Evolutionary conservation across 257 asterid species (phyloP).

Genomic region (Nicotiana tomentosiformis): DNA sequence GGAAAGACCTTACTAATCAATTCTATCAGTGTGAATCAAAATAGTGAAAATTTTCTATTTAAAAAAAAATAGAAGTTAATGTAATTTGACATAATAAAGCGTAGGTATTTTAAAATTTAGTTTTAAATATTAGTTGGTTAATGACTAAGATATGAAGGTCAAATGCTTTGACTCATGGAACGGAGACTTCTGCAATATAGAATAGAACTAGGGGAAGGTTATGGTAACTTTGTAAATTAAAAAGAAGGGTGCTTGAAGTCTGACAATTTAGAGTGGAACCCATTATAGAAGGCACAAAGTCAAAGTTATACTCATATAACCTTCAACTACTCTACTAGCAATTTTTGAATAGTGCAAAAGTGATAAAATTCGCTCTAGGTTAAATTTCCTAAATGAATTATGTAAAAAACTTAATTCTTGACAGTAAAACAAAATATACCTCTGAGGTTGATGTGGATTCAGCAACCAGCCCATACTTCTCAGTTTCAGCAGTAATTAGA

Average conservation of each 20-base stretch:
- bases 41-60: neutral
- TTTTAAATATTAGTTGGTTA: neutral
- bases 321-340: neutral
- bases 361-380: neutral
- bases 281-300: neutral
- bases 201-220: neutral
- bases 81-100: neutral
- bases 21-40: too few relatives aligned
- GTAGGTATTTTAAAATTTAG: neutral
- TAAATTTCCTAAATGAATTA: neutral
- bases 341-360: neutral
- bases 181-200: neutral
- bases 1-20: neutral
- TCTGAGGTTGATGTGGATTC: slow-evolving; percentile 69
- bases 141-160: neutral
- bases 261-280: neutral
- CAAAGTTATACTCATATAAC: neutral
- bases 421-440: slow-evolving; percentile 31
- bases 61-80: neutral
- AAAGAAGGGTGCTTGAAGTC: neutral
- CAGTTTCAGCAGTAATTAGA: slow-evolving; percentile 60
- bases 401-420: neutral
- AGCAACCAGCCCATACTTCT: slow-evolving; percentile 45
- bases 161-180: neutral
- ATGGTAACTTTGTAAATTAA: neutral